A percentile compares a stretch with the other conserved stretches of the same genome.
Evolutionary conservation across 331 rosid species (phyloP).

Genomic region (Arachis monticola): DNA sequence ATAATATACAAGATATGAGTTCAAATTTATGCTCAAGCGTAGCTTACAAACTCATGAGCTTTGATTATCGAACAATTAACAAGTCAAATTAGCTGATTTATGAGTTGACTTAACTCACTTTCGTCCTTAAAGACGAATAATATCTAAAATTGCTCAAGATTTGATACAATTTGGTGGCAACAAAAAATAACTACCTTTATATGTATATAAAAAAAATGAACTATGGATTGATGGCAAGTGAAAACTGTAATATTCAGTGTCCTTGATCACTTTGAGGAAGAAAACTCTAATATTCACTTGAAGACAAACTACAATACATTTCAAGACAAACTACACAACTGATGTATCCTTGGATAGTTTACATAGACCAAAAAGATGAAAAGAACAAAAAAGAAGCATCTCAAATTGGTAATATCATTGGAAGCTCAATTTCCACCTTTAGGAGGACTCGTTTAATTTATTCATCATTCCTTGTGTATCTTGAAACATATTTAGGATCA

Average conservation of each 20-base stretch:
- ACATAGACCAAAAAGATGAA: conserved; percentile 18
- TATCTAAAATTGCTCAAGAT: neutral
- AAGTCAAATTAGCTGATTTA: too few relatives aligned
- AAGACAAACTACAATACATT: neutral
- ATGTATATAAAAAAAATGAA: neutral
- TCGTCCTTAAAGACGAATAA: neutral
- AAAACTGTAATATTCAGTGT: neutral
- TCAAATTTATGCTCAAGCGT: too few relatives aligned
- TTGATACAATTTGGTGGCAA: neutral
- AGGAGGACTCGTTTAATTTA: conserved; percentile 24
- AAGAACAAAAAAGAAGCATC: conserved; percentile 24
- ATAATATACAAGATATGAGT: too few relatives aligned
- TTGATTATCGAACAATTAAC: too few relatives aligned
- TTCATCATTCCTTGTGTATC: conserved; percentile 14
- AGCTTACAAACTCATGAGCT: too few relatives aligned
- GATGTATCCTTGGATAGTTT: conserved; percentile 28
- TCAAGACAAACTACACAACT: neutral
- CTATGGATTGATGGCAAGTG: neutral
- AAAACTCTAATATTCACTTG: too few relatives aligned
- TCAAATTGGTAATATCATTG: conserved; percentile 14
- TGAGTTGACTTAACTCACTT: too few relatives aligned
- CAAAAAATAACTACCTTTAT: neutral
- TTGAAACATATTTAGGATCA: conserved; percentile 29
- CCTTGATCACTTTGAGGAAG: neutral
- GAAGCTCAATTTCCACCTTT: conserved; percentile 29